These are phyloP conservation scores for Sorghum bicolor DNA, from an alignment of 176 grass and related monocot genomes.

Conservation along the genomic window DNA sequence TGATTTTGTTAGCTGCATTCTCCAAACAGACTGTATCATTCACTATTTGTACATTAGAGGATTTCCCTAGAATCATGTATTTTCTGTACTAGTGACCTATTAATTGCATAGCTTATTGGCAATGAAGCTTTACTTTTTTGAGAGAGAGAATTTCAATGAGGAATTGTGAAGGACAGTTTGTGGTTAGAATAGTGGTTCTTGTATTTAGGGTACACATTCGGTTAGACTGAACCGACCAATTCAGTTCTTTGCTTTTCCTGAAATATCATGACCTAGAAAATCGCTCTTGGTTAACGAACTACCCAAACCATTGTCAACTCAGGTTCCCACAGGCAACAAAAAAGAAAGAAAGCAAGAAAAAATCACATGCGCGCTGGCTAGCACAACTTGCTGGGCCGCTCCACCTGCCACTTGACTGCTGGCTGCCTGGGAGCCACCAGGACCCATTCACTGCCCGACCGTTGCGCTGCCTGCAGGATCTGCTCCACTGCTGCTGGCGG, in stretches of 20 bases:
- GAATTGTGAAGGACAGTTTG: neutral
- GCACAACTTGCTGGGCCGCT: neutral
- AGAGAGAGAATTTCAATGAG: neutral
- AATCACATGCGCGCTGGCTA: neutral
- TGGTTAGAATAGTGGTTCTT: neutral
- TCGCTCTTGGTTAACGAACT: neutral
- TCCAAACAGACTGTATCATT: neutral
- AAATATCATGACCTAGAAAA: neutral
- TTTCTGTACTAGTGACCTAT: neutral
- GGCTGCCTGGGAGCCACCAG: neutral
- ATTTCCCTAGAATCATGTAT: neutral
- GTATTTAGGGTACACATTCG: neutral
- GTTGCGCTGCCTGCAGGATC: neutral
- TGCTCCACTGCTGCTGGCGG: neutral
- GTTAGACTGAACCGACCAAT: neutral
- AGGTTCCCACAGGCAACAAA: neutral
- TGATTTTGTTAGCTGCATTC: neutral
- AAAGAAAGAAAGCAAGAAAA: neutral
- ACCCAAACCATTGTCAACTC: neutral
- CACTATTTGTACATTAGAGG: neutral
- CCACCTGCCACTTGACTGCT: neutral
- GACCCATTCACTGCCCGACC: neutral
- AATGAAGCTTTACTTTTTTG: neutral
- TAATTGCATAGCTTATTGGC: slow-evolving; percentile 2
- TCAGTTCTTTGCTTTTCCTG: neutral